These are phyloP conservation scores for Geosmithia morbida DNA, from an alignment of 2,329 filamentous ascomycete species.

Conservation along the genomic window DNA sequence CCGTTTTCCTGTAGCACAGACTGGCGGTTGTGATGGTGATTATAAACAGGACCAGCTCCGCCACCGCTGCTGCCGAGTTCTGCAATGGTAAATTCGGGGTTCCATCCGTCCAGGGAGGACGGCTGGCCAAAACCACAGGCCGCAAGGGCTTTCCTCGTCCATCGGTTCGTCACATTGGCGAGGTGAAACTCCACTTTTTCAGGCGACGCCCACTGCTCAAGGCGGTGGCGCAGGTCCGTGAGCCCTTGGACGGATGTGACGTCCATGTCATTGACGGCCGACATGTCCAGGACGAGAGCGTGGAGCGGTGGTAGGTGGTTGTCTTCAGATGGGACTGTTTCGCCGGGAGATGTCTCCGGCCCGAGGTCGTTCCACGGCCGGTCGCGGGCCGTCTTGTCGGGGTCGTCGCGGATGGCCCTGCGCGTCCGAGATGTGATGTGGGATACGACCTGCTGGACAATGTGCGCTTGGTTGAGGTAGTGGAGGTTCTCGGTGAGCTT, in stretches of 20 bases:
- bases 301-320: constrained; percentile 32
- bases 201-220: constrained; percentile 34
- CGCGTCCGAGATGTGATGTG: constrained; percentile 30
- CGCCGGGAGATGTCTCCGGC: constrained; percentile 32
- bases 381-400: constrained; percentile 18
- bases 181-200: constrained; percentile 33
- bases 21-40: not conserved
- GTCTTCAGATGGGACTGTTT: constrained; percentile 15
- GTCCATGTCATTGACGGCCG: constrained; percentile 39
- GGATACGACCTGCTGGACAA: constrained; percentile 30
- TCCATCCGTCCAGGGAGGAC: not conserved
- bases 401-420: constrained; percentile 16
- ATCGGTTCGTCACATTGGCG: constrained; percentile 36
- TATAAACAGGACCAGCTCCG: no score
- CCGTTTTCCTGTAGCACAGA: not conserved
- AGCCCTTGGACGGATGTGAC: constrained; percentile 39
- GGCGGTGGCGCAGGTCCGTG: constrained; percentile 36
- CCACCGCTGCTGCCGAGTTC: not conserved
- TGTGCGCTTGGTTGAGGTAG: constrained; percentile 37
- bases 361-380: constrained; percentile 32
- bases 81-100: not conserved
- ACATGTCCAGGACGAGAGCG: constrained; percentile 40
- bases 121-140: constrained; percentile 36
- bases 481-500: constrained; percentile 40
- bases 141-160: constrained; percentile 40